These are phyloP conservation scores for Cryphonectria parasitica DNA, from an alignment of 2,329 filamentous ascomycete species.

Conservation along the genomic window DNA sequence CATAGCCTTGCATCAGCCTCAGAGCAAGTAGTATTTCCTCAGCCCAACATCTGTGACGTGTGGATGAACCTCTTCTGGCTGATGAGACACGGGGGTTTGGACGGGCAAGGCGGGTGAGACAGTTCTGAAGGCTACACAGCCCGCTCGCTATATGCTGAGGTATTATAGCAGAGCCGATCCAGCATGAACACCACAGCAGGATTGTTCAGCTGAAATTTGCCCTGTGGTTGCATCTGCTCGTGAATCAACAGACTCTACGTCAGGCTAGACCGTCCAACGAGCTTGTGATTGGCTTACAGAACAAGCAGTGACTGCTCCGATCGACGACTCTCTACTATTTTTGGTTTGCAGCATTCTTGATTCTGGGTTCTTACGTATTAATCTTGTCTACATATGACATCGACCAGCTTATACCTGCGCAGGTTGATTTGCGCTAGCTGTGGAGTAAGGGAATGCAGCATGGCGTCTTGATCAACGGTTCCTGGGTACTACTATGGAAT, in stretches of 20 bases:
- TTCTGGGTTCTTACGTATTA: background rate
- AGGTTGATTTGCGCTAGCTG: conserved; percentile 11
- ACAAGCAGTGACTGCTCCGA: background rate
- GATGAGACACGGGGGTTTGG: background rate
- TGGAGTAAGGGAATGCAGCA: background rate
- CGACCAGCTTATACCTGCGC: background rate
- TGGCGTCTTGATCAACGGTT: conserved; percentile 21
- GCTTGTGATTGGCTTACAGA: background rate
- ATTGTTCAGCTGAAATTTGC: background rate
- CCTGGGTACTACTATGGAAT: conserved; percentile 13
- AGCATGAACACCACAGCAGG: background rate
- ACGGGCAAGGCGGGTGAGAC: background rate
- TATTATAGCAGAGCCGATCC: background rate
- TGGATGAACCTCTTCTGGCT: background rate
- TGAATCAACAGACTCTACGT: background rate
- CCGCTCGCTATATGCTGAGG: background rate
- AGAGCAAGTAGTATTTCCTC: background rate
- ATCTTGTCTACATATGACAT: background rate
- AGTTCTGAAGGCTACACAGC: background rate
- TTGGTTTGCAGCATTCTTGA: background rate
- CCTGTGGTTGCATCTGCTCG: background rate
- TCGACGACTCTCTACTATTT: background rate
- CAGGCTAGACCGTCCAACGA: background rate
- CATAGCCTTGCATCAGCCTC: background rate
- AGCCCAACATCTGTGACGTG: background rate